phyloP scores from a whole-genome alignment of 768 basidiomycete genomes.

The Lactarius indigo region DNA sequence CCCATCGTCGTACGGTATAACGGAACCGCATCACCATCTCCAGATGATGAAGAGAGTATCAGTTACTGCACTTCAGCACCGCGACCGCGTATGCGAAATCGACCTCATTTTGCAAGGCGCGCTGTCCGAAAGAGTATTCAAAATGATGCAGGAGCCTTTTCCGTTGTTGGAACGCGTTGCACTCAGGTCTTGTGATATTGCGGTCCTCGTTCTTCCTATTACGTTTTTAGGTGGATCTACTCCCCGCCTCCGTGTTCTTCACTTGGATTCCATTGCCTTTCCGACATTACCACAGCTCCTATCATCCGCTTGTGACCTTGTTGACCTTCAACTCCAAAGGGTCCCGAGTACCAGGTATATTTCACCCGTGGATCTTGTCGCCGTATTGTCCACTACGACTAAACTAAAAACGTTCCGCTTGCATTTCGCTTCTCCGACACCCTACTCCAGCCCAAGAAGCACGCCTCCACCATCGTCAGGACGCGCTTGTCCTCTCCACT shows the following conservation, averaged over 20 bases:
- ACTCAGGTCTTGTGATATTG: neutral
- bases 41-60: constrained; percentile 2
- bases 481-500: neutral
- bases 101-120: neutral
- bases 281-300: neutral
- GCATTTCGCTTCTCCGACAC: neutral
- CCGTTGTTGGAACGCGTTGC: neutral
- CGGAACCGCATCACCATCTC: neutral
- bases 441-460: neutral
- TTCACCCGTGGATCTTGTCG: constrained; percentile 1
- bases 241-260: neutral
- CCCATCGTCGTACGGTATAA: constrained; percentile 1
- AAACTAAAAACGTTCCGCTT: neutral
- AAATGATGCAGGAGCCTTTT: neutral
- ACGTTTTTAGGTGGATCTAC: neutral
- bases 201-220: neutral
- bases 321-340: constrained; percentile 1
- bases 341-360: neutral
- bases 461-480: neutral
- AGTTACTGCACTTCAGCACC: constrained; percentile 1
- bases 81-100: constrained; percentile 4
- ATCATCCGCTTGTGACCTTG: neutral
- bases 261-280: neutral
- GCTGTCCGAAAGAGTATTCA: neutral
- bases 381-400: neutral